These are phyloP conservation scores for Podila epigama DNA, from an alignment of 192 early-diverging fungal species.

Conservation along the genomic window DNA sequence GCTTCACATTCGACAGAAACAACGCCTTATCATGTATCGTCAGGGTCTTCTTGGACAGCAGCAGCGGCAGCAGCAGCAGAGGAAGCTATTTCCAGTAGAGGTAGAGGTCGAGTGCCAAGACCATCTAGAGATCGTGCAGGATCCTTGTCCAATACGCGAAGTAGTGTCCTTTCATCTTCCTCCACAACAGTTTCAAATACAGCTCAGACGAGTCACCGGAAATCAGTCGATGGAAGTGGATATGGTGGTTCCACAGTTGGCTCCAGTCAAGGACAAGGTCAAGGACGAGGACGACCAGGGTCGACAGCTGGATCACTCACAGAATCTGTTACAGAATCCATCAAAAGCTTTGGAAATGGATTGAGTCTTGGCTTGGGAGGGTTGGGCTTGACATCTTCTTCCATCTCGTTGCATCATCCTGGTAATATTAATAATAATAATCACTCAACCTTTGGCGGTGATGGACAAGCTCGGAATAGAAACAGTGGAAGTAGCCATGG, in stretches of 20 bases:
- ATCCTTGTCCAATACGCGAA: not conserved
- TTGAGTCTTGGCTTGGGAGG: slow-evolving; percentile 28
- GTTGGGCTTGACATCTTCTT: slow-evolving; percentile 6
- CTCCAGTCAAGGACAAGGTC: no score
- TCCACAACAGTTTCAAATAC: not conserved
- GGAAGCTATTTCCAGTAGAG: not conserved
- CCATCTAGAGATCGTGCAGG: not conserved
- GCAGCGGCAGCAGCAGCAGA: not conserved
- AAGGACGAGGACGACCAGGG: no score
- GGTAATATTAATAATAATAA: no score
- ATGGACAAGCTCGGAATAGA: not conserved
- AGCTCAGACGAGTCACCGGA: not conserved
- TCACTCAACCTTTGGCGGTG: not conserved
- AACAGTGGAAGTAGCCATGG: not conserved
- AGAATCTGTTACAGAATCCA: slow-evolving; percentile 43
- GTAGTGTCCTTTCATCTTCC: not conserved
- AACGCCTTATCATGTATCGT: no score
- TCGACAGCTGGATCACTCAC: slow-evolving; percentile 14
- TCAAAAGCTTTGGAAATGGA: slow-evolving; percentile 25
- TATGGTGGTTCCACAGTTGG: no score
- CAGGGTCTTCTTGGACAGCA: not conserved
- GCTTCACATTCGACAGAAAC: no score
- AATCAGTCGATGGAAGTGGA: not conserved
- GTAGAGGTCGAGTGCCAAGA: not conserved
- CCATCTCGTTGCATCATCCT: not conserved